Evolutionary conservation across 2,329 filamentous ascomycete genomes (phyloP).

Genomic region (Paraphaeosphaeria minitans): DNA sequence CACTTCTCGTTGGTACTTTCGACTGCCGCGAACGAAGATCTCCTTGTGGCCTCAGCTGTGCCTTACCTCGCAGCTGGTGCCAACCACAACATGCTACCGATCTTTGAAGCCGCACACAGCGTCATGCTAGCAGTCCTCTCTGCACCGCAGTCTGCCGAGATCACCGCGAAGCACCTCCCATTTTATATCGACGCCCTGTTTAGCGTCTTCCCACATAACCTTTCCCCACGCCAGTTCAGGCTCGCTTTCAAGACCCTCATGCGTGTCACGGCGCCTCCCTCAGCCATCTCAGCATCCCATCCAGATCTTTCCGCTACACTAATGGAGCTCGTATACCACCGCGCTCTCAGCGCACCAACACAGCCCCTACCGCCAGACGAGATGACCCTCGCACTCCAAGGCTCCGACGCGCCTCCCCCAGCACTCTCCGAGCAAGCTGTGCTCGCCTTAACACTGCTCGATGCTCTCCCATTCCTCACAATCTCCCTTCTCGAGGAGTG

Average conservation of each 20-base stretch:
- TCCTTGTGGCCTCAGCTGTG: constrained; percentile 75
- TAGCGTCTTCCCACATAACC: constrained; percentile 74
- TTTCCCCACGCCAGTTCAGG: constrained; percentile 85
- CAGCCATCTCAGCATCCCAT: constrained; percentile 71
- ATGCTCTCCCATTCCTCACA: constrained; percentile 76
- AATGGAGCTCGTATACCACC: constrained; percentile 75
- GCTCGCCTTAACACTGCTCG: constrained; percentile 76
- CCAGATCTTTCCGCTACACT: constrained; percentile 80
- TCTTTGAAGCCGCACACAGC: constrained; percentile 90
- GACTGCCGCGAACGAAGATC: constrained; percentile 68
- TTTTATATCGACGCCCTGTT: constrained; percentile 86
- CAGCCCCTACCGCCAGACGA: constrained; percentile 48
- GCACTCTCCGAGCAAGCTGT: constrained; percentile 78
- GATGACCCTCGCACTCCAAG: constrained; percentile 44
- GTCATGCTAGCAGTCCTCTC: constrained; percentile 80
- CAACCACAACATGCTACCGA: constrained; percentile 63
- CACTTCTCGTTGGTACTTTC: constrained; percentile 76
- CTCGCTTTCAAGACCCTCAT: constrained; percentile 86
- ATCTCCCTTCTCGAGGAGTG: constrained; percentile 76
- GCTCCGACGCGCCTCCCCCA: constrained; percentile 40
- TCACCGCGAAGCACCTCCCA: constrained; percentile 74
- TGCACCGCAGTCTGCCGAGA: constrained; percentile 73
- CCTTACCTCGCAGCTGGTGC: constrained; percentile 71
- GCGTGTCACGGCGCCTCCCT: constrained; percentile 80
- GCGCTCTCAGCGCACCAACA: constrained; percentile 62